phyloP scores from a whole-genome alignment of 2,329 filamentous ascomycete genomes.

The Fonsecaea pugnacius region DNA sequence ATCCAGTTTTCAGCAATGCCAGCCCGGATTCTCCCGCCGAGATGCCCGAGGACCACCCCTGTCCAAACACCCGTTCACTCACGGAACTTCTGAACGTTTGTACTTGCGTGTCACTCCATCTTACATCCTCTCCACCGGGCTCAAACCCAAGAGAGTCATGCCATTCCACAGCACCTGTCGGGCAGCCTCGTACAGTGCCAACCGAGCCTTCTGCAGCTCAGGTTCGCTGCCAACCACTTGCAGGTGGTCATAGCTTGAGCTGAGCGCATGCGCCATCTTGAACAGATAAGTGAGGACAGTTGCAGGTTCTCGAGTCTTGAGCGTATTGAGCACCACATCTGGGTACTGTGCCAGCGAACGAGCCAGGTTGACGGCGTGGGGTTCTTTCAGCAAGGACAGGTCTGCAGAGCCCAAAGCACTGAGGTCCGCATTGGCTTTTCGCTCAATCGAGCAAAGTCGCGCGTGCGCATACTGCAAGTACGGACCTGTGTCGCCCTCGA shows the following conservation, averaged over 20 bases:
- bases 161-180: constrained; percentile 68
- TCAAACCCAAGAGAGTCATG: constrained; percentile 67
- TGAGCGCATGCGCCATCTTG: constrained; percentile 67
- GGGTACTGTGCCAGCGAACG: constrained; percentile 67
- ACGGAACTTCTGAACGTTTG: constrained; percentile 4
- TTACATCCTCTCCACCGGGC: constrained; percentile 62
- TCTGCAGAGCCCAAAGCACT: constrained; percentile 60
- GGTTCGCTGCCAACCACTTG: constrained; percentile 65
- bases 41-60: constrained; percentile 15
- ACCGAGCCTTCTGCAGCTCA: constrained; percentile 62
- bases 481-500: constrained; percentile 68
- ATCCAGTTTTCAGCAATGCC: neutral
- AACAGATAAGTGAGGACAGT: constrained; percentile 70
- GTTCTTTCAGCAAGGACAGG: constrained; percentile 64
- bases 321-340: constrained; percentile 65
- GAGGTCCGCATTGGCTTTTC: constrained; percentile 57
- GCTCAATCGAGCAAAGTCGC: constrained; percentile 62
- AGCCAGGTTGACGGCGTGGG: constrained; percentile 65
- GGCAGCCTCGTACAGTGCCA: constrained; percentile 65
- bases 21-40: constrained; percentile 27
- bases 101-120: constrained; percentile 10
- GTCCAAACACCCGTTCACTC: constrained; percentile 2
- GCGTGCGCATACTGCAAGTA: constrained; percentile 69
- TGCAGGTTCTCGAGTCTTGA: constrained; percentile 69
- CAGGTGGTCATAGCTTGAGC: constrained; percentile 65